A percentile compares a stretch with the other conserved stretches of the same genome.
These are phyloP conservation scores for Globisporangium acanthophoron DNA, from an alignment of 352 stramenopile genomes.

Conservation along the genomic window DNA sequence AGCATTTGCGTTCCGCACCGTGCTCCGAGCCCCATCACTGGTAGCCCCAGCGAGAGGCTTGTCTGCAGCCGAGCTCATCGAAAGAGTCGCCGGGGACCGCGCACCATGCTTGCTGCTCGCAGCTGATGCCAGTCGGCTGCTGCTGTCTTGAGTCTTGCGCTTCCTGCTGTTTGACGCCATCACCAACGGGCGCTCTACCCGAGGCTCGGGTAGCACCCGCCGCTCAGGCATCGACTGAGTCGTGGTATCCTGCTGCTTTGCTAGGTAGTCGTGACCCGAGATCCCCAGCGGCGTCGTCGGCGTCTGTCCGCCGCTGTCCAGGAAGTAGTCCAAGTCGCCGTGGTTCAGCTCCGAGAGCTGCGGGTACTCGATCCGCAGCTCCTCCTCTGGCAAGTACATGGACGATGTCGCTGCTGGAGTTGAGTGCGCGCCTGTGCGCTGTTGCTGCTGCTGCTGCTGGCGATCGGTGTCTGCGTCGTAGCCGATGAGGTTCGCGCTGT, in stretches of 20 bases:
- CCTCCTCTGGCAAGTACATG: conserved; percentile 44
- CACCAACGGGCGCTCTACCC: conserved; percentile 35
- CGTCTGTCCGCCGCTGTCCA: conserved; percentile 38
- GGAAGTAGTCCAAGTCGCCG: conserved; percentile 68
- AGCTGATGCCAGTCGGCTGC: neutral
- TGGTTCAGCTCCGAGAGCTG: conserved; percentile 67
- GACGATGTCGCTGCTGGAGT: neutral
- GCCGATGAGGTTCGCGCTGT: conserved; percentile 30
- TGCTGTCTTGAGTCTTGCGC: conserved; percentile 20
- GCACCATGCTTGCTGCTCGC: neutral
- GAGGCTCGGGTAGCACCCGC: conserved; percentile 18
- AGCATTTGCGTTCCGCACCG: conserved; percentile 30
- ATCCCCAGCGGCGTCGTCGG: conserved; percentile 39
- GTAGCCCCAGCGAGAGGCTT: conserved; percentile 1
- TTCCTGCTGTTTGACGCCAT: conserved; percentile 30
- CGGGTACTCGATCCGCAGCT: conserved; percentile 72
- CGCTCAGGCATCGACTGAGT: conserved; percentile 8
- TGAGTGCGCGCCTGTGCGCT: conserved; percentile 1
- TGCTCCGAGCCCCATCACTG: conserved; percentile 24
- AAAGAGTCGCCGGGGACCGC: neutral
- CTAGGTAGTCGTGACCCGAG: conserved; percentile 14
- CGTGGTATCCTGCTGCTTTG: conserved; percentile 19
- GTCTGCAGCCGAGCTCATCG: conserved; percentile 4
- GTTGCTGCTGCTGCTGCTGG: conserved; percentile 9
- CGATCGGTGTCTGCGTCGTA: conserved; percentile 45